Evolutionary conservation across 805 yeast genomes (phyloP), one percentile per base, ranked within the genome.

Genomic region (Yamadazyma ubonensis): DNA sequence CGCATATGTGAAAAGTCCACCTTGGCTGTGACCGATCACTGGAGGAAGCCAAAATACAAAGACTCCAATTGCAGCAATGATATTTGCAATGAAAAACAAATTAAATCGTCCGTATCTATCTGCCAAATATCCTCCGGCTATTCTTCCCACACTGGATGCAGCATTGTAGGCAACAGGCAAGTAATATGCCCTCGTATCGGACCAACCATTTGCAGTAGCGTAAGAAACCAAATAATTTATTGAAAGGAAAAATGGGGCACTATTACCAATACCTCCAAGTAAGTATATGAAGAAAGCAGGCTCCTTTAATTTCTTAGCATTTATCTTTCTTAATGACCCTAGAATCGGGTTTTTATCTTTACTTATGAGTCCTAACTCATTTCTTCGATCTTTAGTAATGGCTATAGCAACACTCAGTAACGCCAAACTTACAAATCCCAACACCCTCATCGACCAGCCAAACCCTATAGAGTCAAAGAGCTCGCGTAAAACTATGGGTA

Each of bases 361-460:
- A 14, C 11, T 29, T 31, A n/a, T 16, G 7, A 38, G 26, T 3
- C 37, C 42, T 12, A 38, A 21, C 26, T 38, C 42, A 4, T 17
- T n/a, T 4, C 42, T n/a, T 26, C 58, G 36, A 42, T 54, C 59
- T 11, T 25, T 31, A 10, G 51, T 49, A 29, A 55, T 17, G 3
- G 41, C 8, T 5, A 35, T 33, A 1, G 53, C 54, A 2, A 39
- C 10, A 1, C 36, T 23, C 20, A 50, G 29, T 11, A 54, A 32
- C 3, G 40, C 35, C 7, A 41, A 46, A 29, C 46, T 48, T 18
- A 57, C 43, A 29, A 58, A 58, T 5, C 51, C 55, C 8, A 51
- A 47, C 10, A 53, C 45, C 27, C 61, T 30, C 7, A 57, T 48
- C 3, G 59, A 36, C 63, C 64, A 59, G 8, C 55, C 57, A 39